Base-by-base conservation (phyloP, 345 rosid genomes). In the Sonneratia alba region DNA sequence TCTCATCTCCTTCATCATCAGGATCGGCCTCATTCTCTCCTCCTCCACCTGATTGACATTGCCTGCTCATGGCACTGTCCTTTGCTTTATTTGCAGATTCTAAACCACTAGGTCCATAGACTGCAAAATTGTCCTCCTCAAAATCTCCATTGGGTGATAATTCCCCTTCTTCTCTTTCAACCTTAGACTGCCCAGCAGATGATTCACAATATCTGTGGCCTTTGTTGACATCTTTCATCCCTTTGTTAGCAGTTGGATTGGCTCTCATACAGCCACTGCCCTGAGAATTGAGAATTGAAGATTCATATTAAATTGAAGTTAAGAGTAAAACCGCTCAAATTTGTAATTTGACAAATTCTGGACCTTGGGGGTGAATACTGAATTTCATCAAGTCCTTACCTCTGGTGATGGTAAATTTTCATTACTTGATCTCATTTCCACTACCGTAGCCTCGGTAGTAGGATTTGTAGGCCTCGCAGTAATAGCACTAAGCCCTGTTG, bases 111-210 rank as follows among this genome's bases (percentile, higher is more conserved):
- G 85, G 95, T 70, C 81, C 95, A 85, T 84, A 84, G 78, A 77
- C 90, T 36, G 86, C 92, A 78, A 90, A 92, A 71, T 87, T 87
- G 71, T 92, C 97, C 81, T 91, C 98, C 83, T 90, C 97, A 72
- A 86, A 92, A 75, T 91, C 97, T 56, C 91, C 97, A 76, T 84
- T 89, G 65, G 99, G 99, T 74, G 99, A 95, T 79, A 95, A 83
- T 76, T 95, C 99, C 68, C 99, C 99, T 79, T 95, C 99, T 74
- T 95, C 99, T 82, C 98, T 95, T 80, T 92, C 97, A 72, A 84
- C 86, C 85, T 87, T 92, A 49, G 83, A 73, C 72, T 85, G 87
- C 47, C 74, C 80, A 40, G 67, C 76, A 22, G 86, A 71, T 76
- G 77, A 88, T 79, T 86, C 86, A 49, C 72, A 84, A 72, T 77